Evolutionary conservation across 345 rosid genomes (phyloP).

Genomic region (Firmiana major): DNA sequence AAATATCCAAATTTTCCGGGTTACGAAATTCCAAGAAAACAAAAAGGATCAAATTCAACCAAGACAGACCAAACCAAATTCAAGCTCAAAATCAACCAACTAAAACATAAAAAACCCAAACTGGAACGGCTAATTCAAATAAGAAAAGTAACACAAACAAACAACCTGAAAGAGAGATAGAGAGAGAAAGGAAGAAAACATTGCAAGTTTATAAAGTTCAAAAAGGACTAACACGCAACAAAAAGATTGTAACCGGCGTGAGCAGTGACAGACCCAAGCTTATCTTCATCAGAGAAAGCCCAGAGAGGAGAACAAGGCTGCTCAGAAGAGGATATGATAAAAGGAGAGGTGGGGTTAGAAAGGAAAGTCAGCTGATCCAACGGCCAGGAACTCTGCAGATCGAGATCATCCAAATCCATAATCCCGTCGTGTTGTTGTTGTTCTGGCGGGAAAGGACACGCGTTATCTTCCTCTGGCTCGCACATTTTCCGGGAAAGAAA

Average conservation of each 20-base stretch:
- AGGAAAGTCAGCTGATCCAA: conserved; percentile 61
- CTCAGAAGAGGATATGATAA: conserved; percentile 46
- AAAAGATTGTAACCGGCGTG: conserved; percentile 37
- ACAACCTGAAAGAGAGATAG: not conserved
- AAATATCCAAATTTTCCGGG: not conserved
- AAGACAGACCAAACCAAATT: not conserved
- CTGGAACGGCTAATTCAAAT: not conserved
- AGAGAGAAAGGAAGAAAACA: not conserved
- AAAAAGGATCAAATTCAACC: not conserved
- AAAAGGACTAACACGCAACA: conserved; percentile 46
- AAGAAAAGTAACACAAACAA: not conserved
- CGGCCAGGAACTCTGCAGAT: conserved; percentile 66
- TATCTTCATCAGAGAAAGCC: conserved; percentile 70
- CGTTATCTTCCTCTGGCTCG: conserved; percentile 41
- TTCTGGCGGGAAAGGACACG: conserved; percentile 23
- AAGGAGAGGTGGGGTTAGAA: conserved; percentile 58
- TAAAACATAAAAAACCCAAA: not conserved
- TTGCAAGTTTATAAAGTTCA: not conserved
- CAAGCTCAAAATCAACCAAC: not conserved
- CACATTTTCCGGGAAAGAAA: conserved; percentile 37
- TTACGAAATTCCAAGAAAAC: not conserved
- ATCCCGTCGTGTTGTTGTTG: conserved; percentile 24
- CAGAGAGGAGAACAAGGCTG: conserved; percentile 89
- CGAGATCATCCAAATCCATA: conserved; percentile 73
- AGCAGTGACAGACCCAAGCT: conserved; percentile 26